These are phyloP conservation scores for Backusella liffmaniae DNA, from an alignment of 192 early-diverging fungal genomes.

Conservation along the genomic window DNA sequence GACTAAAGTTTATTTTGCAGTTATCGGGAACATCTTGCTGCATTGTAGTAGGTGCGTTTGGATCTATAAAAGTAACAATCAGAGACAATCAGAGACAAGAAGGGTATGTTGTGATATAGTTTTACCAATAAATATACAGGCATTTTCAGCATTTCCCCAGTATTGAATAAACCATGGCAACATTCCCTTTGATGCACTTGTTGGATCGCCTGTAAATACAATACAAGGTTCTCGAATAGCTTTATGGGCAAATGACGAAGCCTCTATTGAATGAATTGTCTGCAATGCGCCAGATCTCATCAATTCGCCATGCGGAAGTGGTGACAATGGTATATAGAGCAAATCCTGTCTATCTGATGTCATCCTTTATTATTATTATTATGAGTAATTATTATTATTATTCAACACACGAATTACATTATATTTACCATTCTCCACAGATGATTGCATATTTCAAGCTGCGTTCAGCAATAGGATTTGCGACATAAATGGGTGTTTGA, in stretches of 20 bases:
- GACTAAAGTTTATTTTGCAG: slow-evolving; percentile 16
- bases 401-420: slow-evolving; percentile 52
- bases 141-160: slow-evolving; percentile 23
- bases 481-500: slow-evolving; percentile 65
- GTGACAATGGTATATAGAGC: slow-evolving; percentile 64
- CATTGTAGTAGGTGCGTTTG: neutral
- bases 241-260: slow-evolving; percentile 32
- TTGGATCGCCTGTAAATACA: slow-evolving; percentile 52
- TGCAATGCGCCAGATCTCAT: slow-evolving; percentile 39
- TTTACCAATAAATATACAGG: slow-evolving; percentile 26
- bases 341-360: slow-evolving; percentile 59
- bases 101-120: neutral
- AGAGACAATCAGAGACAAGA: too few relatives aligned
- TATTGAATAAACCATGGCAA: slow-evolving; percentile 29
- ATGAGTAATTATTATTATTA: slow-evolving; percentile 48
- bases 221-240: slow-evolving; percentile 58
- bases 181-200: slow-evolving; percentile 13
- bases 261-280: slow-evolving; percentile 43
- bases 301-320: slow-evolving; percentile 50
- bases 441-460: slow-evolving; percentile 82
- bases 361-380: slow-evolving; percentile 45
- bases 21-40: neutral
- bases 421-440: slow-evolving; percentile 75
- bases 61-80: slow-evolving; percentile 2
- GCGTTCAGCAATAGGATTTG: slow-evolving; percentile 74